These are phyloP conservation scores for Silybum marianum DNA, from an alignment of 129 eudicot species.

Conservation along the genomic window DNA sequence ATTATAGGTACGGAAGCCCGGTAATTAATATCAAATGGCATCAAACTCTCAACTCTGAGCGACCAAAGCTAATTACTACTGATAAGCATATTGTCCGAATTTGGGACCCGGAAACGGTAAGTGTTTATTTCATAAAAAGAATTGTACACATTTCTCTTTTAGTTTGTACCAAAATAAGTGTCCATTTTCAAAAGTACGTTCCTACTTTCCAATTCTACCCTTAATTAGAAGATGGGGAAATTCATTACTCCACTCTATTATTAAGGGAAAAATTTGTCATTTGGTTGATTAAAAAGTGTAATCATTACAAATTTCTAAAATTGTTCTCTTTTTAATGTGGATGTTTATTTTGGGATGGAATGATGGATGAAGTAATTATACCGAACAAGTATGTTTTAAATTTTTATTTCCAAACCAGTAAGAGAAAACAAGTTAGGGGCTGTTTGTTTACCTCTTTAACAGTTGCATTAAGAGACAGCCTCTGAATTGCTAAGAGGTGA, in stretches of 20 bases:
- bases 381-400: not conserved
- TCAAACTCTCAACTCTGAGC: constrained; percentile 67
- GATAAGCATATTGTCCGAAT: constrained; percentile 87
- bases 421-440: not conserved
- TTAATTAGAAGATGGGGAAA: not conserved
- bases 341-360: not conserved
- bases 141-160: not conserved
- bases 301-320: not conserved
- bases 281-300: not conserved
- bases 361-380: not conserved
- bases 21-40: constrained; percentile 94
- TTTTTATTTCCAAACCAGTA: not conserved
- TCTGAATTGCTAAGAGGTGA: too few relatives aligned
- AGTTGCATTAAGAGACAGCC: too few relatives aligned
- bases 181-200: not conserved
- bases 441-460: too few relatives aligned
- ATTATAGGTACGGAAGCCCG: constrained; percentile 85
- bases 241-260: not conserved
- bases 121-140: constrained; percentile 13
- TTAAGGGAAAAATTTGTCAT: not conserved
- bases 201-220: not conserved
- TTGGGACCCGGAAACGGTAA: constrained; percentile 99
- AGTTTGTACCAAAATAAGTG: not conserved
- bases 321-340: not conserved
- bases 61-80: constrained; percentile 65